phyloP scores from a whole-genome alignment of 2,329 filamentous ascomycete species.

The Sclerotinia glacialis region DNA sequence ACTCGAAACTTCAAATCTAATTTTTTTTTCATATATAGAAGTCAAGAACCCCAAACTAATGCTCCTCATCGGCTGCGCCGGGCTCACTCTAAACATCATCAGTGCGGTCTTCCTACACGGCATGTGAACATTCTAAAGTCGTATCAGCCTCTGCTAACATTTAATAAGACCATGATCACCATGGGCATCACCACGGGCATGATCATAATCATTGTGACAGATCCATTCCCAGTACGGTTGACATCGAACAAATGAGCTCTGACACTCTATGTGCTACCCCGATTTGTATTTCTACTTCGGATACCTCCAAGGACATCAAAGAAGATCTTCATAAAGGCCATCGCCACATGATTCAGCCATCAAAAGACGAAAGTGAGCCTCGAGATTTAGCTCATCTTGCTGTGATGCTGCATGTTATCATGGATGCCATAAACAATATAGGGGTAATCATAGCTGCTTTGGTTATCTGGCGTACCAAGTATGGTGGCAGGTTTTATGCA shows the following conservation, averaged over 20 bases:
- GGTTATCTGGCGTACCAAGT: conserved; percentile 64
- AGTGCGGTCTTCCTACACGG: conserved; percentile 65
- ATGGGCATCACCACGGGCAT: conserved; percentile 18
- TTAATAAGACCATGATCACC: conserved; percentile 25
- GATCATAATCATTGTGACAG: neutral
- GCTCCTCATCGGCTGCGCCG: conserved; percentile 66
- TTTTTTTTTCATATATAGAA: conserved; percentile 42
- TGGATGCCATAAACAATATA: conserved; percentile 73
- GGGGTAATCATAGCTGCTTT: conserved; percentile 69
- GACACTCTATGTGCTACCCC: conserved; percentile 11
- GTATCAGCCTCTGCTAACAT: conserved; percentile 8
- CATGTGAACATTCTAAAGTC: conserved; percentile 32
- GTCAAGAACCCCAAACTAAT: conserved; percentile 65
- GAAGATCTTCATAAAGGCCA: conserved; percentile 48
- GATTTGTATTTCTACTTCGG: neutral
- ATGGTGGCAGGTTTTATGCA: conserved; percentile 62
- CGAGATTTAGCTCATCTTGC: conserved; percentile 69
- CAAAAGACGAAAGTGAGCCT: conserved; percentile 40
- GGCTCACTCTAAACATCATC: conserved; percentile 65
- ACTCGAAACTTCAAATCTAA: neutral
- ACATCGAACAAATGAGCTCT: conserved; percentile 21
- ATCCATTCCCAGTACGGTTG: neutral
- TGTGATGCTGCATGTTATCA: conserved; percentile 67
- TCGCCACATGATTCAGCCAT: conserved; percentile 43
- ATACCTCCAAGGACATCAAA: neutral